phyloP scores from a whole-genome alignment of 371 early-diverging fungal genomes.

The Ordospora colligata region DNA sequence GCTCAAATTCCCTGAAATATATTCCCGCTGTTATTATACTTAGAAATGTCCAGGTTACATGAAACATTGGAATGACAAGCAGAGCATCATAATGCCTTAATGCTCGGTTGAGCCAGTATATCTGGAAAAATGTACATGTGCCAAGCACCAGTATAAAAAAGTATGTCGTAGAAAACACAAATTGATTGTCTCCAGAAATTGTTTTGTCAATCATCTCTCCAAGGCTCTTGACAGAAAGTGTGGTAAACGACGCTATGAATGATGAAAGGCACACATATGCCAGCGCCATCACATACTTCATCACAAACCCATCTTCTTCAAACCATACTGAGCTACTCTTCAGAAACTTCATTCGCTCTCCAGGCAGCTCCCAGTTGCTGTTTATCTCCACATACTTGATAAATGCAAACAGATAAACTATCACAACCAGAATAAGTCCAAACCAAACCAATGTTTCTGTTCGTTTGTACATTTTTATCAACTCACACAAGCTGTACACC shows the following conservation, averaged over 20 bases:
- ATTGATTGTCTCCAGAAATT: slow-evolving; percentile 68
- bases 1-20: slow-evolving; percentile 70
- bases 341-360: slow-evolving; percentile 37
- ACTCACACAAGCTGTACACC: slow-evolving; percentile 68
- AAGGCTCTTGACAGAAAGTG: slow-evolving; percentile 71
- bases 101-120: slow-evolving; percentile 72
- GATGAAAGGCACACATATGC: slow-evolving; percentile 62
- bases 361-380: slow-evolving; percentile 61
- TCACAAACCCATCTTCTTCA: slow-evolving; percentile 48
- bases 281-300: slow-evolving; percentile 60
- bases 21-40: slow-evolving; percentile 71
- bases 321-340: slow-evolving; percentile 41
- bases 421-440: slow-evolving; percentile 63
- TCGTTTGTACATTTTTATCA: slow-evolving; percentile 67
- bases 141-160: slow-evolving; percentile 67
- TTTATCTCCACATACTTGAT: slow-evolving; percentile 67
- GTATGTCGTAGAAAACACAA: slow-evolving; percentile 65
- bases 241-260: slow-evolving; percentile 71
- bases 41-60: slow-evolving; percentile 69
- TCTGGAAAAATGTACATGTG: slow-evolving; percentile 69
- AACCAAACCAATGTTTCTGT: slow-evolving; percentile 67
- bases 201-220: slow-evolving; percentile 68
- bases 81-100: slow-evolving; percentile 72
- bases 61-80: slow-evolving; percentile 73
- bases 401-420: slow-evolving; percentile 62